phyloP scores from a whole-genome alignment of 495 filamentous ascomycete species.

The Penicillium flavigenum region DNA sequence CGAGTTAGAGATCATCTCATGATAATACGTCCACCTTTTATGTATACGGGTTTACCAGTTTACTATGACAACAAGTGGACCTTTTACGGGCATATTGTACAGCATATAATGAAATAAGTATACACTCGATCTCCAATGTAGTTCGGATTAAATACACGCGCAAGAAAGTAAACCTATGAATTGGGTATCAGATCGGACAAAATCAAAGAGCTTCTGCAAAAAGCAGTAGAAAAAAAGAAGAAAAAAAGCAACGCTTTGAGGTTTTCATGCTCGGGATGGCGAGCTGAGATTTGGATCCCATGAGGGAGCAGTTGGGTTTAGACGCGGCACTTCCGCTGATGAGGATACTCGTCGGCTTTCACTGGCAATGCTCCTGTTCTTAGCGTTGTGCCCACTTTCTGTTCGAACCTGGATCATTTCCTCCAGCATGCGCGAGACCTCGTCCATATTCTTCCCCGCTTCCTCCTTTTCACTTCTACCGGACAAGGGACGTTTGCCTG shows the following conservation, averaged over 20 bases:
- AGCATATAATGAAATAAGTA: neutral
- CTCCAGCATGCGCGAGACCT: constrained; percentile 86
- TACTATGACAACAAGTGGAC: constrained; percentile 4
- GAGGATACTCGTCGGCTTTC: constrained; percentile 41
- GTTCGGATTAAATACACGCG: constrained; percentile 10
- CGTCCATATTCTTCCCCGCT: constrained; percentile 71
- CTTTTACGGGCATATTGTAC: neutral
- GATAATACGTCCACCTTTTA: constrained; percentile 18
- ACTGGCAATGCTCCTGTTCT: constrained; percentile 46
- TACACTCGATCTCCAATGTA: constrained; percentile 4
- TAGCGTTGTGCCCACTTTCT: constrained; percentile 63
- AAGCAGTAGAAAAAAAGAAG: constrained; percentile 11
- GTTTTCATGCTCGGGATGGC: constrained; percentile 11
- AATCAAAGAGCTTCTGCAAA: constrained; percentile 6
- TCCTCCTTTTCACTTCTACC: constrained; percentile 32
- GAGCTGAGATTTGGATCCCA: constrained; percentile 11
- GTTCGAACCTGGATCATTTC: constrained; percentile 92
- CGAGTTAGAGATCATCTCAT: constrained; percentile 79
- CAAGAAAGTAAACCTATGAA: constrained; percentile 22
- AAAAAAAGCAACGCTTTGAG: neutral
- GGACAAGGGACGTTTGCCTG: constrained; percentile 11
- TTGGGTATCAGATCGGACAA: constrained; percentile 33
- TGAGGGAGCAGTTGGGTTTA: constrained; percentile 26
- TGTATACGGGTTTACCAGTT: neutral
- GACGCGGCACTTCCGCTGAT: constrained; percentile 28